phyloP scores from a whole-genome alignment of 2,329 filamentous ascomycete species.

The Hortaea sp. region DNA sequence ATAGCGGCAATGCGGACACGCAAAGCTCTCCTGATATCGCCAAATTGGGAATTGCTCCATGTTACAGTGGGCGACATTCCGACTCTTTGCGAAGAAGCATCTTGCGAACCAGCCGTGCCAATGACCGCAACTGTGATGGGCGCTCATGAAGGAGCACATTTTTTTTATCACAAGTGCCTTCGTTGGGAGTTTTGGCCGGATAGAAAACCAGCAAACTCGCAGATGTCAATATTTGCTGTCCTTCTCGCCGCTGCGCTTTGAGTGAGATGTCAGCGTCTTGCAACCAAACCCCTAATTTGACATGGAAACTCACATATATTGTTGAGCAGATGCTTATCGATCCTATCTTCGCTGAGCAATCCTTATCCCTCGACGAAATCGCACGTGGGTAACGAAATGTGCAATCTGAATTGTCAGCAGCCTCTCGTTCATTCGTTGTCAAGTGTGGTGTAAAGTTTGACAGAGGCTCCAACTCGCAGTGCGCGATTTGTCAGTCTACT shows the following conservation, averaged over 20 bases:
- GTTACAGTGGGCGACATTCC: conserved; percentile 1
- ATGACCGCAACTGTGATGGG: conserved; percentile 11
- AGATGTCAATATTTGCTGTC: no score
- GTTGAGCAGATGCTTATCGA: not conserved
- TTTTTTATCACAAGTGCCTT: no score
- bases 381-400: no score
- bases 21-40: conserved; percentile 7
- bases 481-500: no score
- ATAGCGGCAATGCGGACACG: conserved; percentile 6
- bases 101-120: conserved; percentile 6
- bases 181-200: no score
- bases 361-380: not conserved
- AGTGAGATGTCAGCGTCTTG: no score
- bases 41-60: conserved; percentile 4
- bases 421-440: not conserved
- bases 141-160: conserved; percentile 10
- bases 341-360: not conserved
- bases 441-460: not conserved
- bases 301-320: no score
- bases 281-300: no score
- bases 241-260: no score
- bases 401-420: no score
- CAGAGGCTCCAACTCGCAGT: no score
- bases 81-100: conserved; percentile 9
- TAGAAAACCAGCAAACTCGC: no score